A percentile compares a stretch with the other conserved stretches of the same genome.
phyloP scores from a whole-genome alignment of 1,284 basidiomycete genomes.

The Naganishia sp. region DNA sequence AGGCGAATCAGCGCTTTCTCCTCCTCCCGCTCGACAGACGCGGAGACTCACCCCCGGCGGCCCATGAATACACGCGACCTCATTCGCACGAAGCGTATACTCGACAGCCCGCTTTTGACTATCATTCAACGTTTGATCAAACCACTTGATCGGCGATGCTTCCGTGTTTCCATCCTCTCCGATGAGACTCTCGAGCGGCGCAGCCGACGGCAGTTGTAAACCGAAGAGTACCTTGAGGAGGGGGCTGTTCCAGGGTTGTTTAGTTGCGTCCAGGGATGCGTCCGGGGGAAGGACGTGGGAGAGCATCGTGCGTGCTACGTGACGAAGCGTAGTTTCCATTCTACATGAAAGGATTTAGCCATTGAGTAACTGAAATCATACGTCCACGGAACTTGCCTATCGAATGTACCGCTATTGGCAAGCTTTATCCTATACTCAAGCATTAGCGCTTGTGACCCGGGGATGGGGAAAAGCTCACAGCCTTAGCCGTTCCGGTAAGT shows the following conservation, averaged over 20 bases:
- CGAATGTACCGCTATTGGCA: constrained; percentile 87
- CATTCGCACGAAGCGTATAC: constrained; percentile 55
- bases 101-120: constrained; percentile 75
- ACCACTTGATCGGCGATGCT: constrained; percentile 61
- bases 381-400: constrained; percentile 61
- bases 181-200: constrained; percentile 23
- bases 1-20: not conserved
- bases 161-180: not conserved
- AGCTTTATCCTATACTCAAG: constrained; percentile 63
- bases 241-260: constrained; percentile 38
- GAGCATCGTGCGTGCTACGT: constrained; percentile 59
- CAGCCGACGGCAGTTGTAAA: constrained; percentile 49
- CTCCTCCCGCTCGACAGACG: too few relatives aligned
- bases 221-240: constrained; percentile 70
- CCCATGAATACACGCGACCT: constrained; percentile 92
- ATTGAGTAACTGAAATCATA: constrained; percentile 2
- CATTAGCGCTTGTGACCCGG: not conserved
- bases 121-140: constrained; percentile 73
- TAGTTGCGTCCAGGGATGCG: not conserved
- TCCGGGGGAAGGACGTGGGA: constrained; percentile 24
- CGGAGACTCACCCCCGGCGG: constrained; percentile 71
- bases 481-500: constrained; percentile 78
- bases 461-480: constrained; percentile 52
- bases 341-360: constrained; percentile 52
- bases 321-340: constrained; percentile 76